A percentile compares a stretch with the other conserved stretches of the same genome.
Conservation (phyloP, 257 asterid species). For the Ophiorrhiza pumila region DNA sequence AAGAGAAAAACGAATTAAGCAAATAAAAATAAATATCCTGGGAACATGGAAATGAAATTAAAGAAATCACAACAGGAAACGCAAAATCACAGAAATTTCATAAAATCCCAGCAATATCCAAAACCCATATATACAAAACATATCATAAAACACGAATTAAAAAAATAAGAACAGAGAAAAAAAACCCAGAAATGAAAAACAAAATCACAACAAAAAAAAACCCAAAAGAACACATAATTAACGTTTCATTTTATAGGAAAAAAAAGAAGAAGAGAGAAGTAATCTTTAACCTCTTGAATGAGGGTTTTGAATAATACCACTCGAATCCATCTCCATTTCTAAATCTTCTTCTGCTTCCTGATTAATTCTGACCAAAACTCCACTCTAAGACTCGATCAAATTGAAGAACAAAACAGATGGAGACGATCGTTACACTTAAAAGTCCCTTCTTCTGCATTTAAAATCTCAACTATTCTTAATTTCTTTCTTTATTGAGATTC, state of each 20-base stretch:
- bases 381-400: conserved; percentile 65
- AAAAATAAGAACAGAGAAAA: too few species aligned
- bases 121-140: background rate
- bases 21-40: too few species aligned
- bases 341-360: conserved; percentile 19
- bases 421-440: conserved; percentile 72
- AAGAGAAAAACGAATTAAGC: background rate
- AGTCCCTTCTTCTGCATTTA: conserved; percentile 48
- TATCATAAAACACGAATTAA: too few species aligned
- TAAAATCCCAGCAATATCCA: background rate
- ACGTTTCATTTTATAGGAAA: too few species aligned
- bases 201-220: background rate
- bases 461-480: conserved; percentile 79
- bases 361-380: conserved; percentile 41
- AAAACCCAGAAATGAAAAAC: conserved; percentile 3
- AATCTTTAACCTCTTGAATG: conserved; percentile 40
- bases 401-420: conserved; percentile 55
- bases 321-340: conserved; percentile 56
- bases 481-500: too few species aligned
- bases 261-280: too few species aligned
- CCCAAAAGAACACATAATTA: too few species aligned
- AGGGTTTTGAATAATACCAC: conserved; percentile 37
- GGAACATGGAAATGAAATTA: too few species aligned
- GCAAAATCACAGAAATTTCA: background rate
- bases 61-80: background rate